These are phyloP conservation scores for Sarocladium strictum DNA, from an alignment of 2,329 filamentous ascomycete species.

Conservation along the genomic window DNA sequence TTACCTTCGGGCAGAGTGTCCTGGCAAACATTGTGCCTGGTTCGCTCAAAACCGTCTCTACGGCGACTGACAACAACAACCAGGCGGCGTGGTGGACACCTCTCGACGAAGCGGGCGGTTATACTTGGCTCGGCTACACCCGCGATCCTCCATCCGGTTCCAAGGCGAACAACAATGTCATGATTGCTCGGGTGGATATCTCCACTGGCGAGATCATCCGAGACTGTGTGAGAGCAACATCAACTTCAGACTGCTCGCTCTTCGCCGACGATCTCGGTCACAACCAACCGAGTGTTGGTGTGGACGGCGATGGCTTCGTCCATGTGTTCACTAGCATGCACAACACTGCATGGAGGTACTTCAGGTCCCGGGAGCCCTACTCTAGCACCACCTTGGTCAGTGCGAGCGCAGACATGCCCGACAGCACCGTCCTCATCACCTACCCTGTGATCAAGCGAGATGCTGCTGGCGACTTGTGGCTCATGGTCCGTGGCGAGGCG, in stretches of 20 bases:
- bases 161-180: constrained; percentile 19
- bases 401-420: constrained; percentile 17
- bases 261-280: constrained; percentile 19
- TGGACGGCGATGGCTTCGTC: constrained; percentile 20
- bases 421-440: constrained; percentile 14
- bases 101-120: constrained; percentile 19
- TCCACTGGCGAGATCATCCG: constrained; percentile 15
- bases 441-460: constrained; percentile 16
- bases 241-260: constrained; percentile 14
- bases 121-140: constrained; percentile 18
- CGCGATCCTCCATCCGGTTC: constrained; percentile 18
- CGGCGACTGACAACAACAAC: constrained; percentile 18
- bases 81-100: constrained; percentile 21
- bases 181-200: constrained; percentile 17
- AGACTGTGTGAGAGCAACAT: constrained; percentile 17
- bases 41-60: constrained; percentile 14
- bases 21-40: constrained; percentile 13
- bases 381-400: constrained; percentile 16
- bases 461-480: constrained; percentile 14
- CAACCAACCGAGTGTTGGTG: constrained; percentile 17
- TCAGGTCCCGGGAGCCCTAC: constrained; percentile 16
- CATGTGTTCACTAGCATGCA: constrained; percentile 24
- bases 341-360: constrained; percentile 21
- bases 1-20: background rate
- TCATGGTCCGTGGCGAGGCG: constrained; percentile 15